Evolutionary conservation across 2,329 filamentous ascomycete genomes (phyloP), one percentile per base, ranked within the genome.

Genomic region (Botrytis tulipae): DNA sequence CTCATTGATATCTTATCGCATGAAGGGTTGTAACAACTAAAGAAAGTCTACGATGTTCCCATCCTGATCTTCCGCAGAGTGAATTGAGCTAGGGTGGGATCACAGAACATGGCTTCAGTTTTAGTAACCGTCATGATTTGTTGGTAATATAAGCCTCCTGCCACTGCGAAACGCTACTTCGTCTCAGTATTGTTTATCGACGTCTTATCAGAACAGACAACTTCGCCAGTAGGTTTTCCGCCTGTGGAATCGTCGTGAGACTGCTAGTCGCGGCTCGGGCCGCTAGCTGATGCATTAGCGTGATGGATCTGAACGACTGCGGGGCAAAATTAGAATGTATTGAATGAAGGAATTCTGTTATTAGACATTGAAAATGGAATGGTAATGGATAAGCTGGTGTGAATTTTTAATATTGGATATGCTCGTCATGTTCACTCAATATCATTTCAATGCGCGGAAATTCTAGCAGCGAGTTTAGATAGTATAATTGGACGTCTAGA

Each of bases 211-310:
- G 12, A 1, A 6, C 20, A 20, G 7, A 20, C 10, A 12, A 18
- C 32, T 54, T 40, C 16, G 65, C n/a, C 5, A 1, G 12, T 25
- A 67, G 16, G n/a, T 57, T 40, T 67, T 40, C 2, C 40, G 10
- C 16, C 16, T 3, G 25, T 2, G 20, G 8, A 25, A 40, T 37
- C 35, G 37, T 6, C 16, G 46, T 51, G 29, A 35, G 18, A 37
- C 29, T 14, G 16, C 29, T 22, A 29, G 16, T 42, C 4, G 48
- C 65, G 48, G 32, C n/a, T 42, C 35, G 65, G 65, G 35, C 65
- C 35, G 35, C 35, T 68, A n/a, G 25, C 48, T 16, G 3, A 68
- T 68, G 48, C 65, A 68, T 68, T 68, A 54, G 65, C 16, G 46
- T 5, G 4, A 18, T 25, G 16, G 46, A 10, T 37, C 32, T 4